Conservation (phyloP, 2,329 filamentous ascomycete genomes). For the Endocalyx cinctus region DNA sequence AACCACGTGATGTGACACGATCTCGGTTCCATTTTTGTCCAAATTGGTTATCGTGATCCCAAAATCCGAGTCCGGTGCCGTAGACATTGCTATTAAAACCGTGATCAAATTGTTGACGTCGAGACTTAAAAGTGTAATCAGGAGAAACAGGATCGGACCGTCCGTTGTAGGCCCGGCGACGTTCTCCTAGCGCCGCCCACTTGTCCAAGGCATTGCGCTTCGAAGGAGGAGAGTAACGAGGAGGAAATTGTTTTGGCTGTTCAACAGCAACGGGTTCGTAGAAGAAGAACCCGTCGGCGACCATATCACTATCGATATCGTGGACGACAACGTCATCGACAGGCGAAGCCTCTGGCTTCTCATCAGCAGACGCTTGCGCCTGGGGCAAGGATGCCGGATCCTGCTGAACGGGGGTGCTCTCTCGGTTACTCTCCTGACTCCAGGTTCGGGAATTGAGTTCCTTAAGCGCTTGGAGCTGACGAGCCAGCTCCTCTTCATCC, state of each 20-base stretch:
- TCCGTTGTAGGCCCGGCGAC: constrained; percentile 63
- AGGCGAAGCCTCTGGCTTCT: constrained; percentile 33
- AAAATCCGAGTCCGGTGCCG: constrained; percentile 35
- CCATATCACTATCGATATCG: constrained; percentile 59
- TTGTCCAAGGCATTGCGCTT: constrained; percentile 69
- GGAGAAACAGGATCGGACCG: constrained; percentile 47
- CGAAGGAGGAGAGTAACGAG: constrained; percentile 60
- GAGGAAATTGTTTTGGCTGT: constrained; percentile 30
- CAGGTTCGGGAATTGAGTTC: constrained; percentile 70
- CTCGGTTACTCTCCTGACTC: constrained; percentile 67
- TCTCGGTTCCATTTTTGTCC: constrained; percentile 40
- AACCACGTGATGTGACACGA: constrained; percentile 40
- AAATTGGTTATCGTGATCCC: constrained; percentile 37
- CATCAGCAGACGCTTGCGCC: constrained; percentile 37
- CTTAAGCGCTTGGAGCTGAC: constrained; percentile 56
- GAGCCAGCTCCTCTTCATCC: constrained; percentile 60
- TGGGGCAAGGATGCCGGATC: constrained; percentile 41
- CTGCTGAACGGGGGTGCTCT: constrained; percentile 26
- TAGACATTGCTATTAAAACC: constrained; percentile 35
- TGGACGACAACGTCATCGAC: constrained; percentile 34
- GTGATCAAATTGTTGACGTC: constrained; percentile 38
- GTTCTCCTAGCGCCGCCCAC: constrained; percentile 84
- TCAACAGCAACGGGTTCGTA: constrained; percentile 53
- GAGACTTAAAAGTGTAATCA: constrained; percentile 36
- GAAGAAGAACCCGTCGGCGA: constrained; percentile 68